phyloP scores from a whole-genome alignment of 768 basidiomycete genomes.

The Suillus brevipes region DNA sequence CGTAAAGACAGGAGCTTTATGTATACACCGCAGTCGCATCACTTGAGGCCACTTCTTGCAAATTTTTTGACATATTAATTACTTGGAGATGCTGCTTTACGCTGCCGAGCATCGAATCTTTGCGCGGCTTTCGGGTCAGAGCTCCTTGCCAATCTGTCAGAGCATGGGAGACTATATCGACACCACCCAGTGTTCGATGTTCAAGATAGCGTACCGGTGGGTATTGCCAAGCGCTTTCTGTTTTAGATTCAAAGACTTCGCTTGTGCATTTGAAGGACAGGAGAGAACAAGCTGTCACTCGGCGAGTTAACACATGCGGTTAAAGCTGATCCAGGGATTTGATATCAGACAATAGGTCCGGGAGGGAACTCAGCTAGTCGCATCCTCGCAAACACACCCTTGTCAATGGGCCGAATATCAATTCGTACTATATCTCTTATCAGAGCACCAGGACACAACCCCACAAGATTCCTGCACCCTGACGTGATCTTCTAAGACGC shows the following conservation, averaged over 20 bases:
- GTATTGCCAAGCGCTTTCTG: slow-evolving; percentile 1
- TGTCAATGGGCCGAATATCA: background rate
- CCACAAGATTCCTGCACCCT: background rate
- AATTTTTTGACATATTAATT: background rate
- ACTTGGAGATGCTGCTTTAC: background rate
- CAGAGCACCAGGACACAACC: background rate
- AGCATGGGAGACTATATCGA: slow-evolving; percentile 2
- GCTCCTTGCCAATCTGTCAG: slow-evolving; percentile 2
- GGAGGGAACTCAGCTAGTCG: background rate
- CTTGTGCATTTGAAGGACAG: slow-evolving; percentile 7
- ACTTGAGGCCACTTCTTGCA: background rate
- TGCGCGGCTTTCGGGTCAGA: background rate
- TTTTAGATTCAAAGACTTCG: slow-evolving; percentile 11
- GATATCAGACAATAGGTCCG: slow-evolving; percentile 1
- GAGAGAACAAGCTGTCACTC: slow-evolving; percentile 1
- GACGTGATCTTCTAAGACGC: background rate
- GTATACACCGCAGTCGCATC: background rate
- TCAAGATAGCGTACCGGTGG: slow-evolving; percentile 7
- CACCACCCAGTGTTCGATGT: background rate
- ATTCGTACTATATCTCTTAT: background rate
- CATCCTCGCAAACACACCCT: background rate
- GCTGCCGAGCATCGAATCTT: no score
- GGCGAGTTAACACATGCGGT: slow-evolving; percentile 12
- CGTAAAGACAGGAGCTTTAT: slow-evolving; percentile 1
- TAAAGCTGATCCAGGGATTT: slow-evolving; percentile 4